Evolutionary conservation across 1,284 basidiomycete species (phyloP).

Genomic region (Apiotrichum porosum): DNA sequence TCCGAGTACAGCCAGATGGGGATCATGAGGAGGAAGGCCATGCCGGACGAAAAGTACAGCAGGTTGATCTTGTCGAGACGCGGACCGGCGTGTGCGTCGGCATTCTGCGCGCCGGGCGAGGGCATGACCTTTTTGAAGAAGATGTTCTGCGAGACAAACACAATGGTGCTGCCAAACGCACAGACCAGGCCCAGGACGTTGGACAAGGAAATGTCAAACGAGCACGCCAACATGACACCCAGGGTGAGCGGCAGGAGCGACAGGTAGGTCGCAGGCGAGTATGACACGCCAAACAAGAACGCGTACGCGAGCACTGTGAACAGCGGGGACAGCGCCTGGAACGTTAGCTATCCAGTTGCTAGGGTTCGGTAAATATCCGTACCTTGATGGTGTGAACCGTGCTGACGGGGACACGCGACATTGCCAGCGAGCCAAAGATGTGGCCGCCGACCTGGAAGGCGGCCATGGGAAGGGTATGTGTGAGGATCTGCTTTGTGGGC

Average conservation of each 20-base stretch:
- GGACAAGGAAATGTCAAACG: slow-evolving; percentile 81
- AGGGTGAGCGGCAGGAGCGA: slow-evolving; percentile 91
- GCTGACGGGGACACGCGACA: slow-evolving; percentile 90
- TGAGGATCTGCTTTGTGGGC: slow-evolving; percentile 69
- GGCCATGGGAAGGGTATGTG: slow-evolving; percentile 83
- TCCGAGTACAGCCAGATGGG: slow-evolving; percentile 89
- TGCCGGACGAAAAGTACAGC: slow-evolving; percentile 87
- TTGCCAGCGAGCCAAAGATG: slow-evolving; percentile 93
- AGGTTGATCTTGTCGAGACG: slow-evolving; percentile 97
- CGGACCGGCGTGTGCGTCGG: slow-evolving; percentile 27
- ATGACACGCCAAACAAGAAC: slow-evolving; percentile 84
- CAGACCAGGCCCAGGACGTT: slow-evolving; percentile 78
- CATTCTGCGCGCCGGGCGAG: slow-evolving; percentile 49
- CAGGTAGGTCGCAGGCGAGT: slow-evolving; percentile 84
- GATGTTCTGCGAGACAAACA: slow-evolving; percentile 98
- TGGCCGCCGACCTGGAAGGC: slow-evolving; percentile 91
- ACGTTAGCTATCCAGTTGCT: slow-evolving; percentile 5
- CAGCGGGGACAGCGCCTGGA: slow-evolving; percentile 85
- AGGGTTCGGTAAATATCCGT: background rate
- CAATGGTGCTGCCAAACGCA: slow-evolving; percentile 87
- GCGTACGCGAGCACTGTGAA: slow-evolving; percentile 96
- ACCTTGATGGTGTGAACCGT: slow-evolving; percentile 99
- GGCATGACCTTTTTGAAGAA: slow-evolving; percentile 99
- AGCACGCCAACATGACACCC: slow-evolving; percentile 96
- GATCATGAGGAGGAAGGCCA: slow-evolving; percentile 91